phyloP scores from a whole-genome alignment of 2,329 filamentous ascomycete species.

The Aspergillus intermedius region DNA sequence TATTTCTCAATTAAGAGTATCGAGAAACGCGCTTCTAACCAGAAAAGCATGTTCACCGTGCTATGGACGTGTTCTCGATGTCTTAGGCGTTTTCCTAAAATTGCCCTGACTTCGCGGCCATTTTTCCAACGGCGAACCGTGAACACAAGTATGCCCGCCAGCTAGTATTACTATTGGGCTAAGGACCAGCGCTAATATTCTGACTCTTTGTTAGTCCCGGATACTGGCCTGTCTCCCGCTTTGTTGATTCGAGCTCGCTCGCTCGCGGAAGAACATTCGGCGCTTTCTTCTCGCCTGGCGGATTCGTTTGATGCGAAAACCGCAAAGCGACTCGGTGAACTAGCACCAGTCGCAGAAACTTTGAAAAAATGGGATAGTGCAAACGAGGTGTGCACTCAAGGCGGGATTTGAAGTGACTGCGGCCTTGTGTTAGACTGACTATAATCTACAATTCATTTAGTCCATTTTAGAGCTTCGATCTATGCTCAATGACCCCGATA shows the following conservation, averaged over 20 bases:
- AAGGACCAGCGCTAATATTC: slow-evolving; percentile 9
- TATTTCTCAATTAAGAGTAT: too few species aligned
- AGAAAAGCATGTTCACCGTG: slow-evolving; percentile 32
- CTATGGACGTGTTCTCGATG: slow-evolving; percentile 45
- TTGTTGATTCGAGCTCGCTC: slow-evolving; percentile 51
- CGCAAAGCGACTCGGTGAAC: slow-evolving; percentile 54
- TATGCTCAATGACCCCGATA: slow-evolving; percentile 62
- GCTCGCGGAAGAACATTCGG: slow-evolving; percentile 50
- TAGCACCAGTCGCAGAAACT: slow-evolving; percentile 46
- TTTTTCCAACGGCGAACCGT: slow-evolving; percentile 18
- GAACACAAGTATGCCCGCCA: slow-evolving; percentile 23
- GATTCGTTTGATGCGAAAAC: slow-evolving; percentile 50
- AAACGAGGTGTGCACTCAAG: slow-evolving; percentile 41
- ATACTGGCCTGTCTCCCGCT: slow-evolving; percentile 44
- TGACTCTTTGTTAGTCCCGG: slow-evolving; percentile 9
- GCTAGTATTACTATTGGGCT: slow-evolving; percentile 10
- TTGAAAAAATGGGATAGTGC: slow-evolving; percentile 54
- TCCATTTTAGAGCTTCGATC: slow-evolving; percentile 63
- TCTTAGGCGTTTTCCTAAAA: slow-evolving; percentile 34
- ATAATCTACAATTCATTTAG: slow-evolving; percentile 23
- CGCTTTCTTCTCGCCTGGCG: slow-evolving; percentile 47
- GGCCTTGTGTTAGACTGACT: slow-evolving; percentile 2
- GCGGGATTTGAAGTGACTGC: slow-evolving; percentile 1
- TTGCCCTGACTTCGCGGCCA: slow-evolving; percentile 19
- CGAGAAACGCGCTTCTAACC: not conserved